Conservation (phyloP, 116 monocot genomes). For the Phalaenopsis hybrid region DNA sequence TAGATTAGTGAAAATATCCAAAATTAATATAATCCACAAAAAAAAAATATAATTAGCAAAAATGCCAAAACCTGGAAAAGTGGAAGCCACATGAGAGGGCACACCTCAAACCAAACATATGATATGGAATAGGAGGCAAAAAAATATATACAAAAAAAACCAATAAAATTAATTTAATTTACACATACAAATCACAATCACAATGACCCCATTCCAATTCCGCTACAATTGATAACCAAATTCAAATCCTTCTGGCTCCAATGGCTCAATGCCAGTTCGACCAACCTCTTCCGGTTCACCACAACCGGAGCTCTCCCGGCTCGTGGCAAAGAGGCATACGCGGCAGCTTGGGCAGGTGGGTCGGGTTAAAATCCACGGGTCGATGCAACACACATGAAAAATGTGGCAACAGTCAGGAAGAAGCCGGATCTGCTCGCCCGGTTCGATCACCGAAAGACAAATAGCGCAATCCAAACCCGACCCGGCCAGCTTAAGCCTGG, state of each 20-base stretch:
- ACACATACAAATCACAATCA: no score
- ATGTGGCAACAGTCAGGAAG: constrained; percentile 17
- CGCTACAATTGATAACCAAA: not conserved
- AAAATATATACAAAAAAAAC: no score
- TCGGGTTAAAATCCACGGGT: constrained; percentile 11
- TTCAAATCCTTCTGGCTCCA: not conserved
- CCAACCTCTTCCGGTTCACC: not conserved
- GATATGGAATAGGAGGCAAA: no score
- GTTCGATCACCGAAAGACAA: constrained; percentile 19
- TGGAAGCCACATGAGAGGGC: no score
- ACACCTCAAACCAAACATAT: no score
- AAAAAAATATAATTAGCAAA: no score
- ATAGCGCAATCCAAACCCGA: constrained; percentile 14
- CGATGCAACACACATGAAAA: constrained; percentile 20
- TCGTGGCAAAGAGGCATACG: not conserved
- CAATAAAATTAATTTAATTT: no score
- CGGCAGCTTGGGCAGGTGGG: constrained; percentile 23
- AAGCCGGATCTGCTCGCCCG: constrained; percentile 9
- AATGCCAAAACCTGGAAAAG: no score
- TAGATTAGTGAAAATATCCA: no score
- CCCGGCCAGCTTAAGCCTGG: not conserved
- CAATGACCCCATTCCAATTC: no score
- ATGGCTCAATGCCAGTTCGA: not conserved
- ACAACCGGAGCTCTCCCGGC: not conserved
- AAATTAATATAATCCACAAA: no score